Evolutionary conservation across 306 rosid genomes (phyloP).

Genomic region (Begonia peltatifolia): DNA sequence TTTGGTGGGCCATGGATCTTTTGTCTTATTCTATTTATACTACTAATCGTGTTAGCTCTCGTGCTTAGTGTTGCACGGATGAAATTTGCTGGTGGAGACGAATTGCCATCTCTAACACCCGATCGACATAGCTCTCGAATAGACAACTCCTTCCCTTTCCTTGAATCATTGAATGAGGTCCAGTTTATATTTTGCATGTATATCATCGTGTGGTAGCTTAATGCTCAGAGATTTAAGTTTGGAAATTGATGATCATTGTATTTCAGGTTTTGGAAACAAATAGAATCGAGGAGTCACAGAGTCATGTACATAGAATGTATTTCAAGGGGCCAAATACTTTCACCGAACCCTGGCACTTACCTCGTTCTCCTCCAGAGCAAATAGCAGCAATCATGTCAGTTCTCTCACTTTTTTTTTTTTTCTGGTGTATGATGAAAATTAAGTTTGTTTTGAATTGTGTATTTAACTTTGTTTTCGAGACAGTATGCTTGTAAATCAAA

Average conservation of each 20-base stretch:
- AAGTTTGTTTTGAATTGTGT: too few relatives aligned
- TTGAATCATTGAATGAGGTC: slow-evolving; percentile 94
- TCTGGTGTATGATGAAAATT: neutral
- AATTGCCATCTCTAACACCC: slow-evolving; percentile 40
- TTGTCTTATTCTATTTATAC: slow-evolving; percentile 46
- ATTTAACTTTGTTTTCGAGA: too few relatives aligned
- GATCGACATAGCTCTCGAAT: slow-evolving; percentile 61
- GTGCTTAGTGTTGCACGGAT: slow-evolving; percentile 88
- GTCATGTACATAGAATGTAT: slow-evolving; percentile 39
- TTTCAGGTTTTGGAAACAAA: slow-evolving; percentile 60
- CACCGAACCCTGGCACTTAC: slow-evolving; percentile 39
- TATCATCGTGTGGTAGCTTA: too few relatives aligned
- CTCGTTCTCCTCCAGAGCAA: slow-evolving; percentile 41
- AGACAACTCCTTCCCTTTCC: slow-evolving; percentile 85
- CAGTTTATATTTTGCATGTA: slow-evolving; percentile 12
- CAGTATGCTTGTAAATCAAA: too few relatives aligned
- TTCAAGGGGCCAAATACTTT: slow-evolving; percentile 42
- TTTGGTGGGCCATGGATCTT: slow-evolving; percentile 55
- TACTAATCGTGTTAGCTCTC: slow-evolving; percentile 66
- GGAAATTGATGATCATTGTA: slow-evolving; percentile 12
- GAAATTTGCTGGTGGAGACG: slow-evolving; percentile 71
- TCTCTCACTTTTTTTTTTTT: slow-evolving; percentile 2
- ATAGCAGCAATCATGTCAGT: slow-evolving; percentile 32
- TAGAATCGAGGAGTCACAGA: slow-evolving; percentile 30
- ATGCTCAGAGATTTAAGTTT: neutral